Evolutionary conservation across 495 filamentous ascomycete genomes (phyloP).

Genomic region (Penicillium verhagenii): DNA sequence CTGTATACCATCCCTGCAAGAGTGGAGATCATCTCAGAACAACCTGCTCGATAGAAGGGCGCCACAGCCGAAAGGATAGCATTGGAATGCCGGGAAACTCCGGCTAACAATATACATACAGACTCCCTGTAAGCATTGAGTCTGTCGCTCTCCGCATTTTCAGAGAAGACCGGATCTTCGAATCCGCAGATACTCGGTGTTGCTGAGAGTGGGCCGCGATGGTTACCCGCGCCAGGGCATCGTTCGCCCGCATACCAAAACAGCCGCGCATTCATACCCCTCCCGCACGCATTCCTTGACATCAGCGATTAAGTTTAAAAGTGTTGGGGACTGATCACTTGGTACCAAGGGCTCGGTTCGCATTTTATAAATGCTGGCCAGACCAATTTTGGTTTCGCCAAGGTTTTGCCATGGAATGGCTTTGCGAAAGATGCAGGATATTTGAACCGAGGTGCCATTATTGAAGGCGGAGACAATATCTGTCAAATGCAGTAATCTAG

Average conservation of each 20-base stretch:
- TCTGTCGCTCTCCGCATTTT: not conserved
- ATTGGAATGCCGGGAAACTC: constrained; percentile 15
- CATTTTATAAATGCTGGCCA: not conserved
- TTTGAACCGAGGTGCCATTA: not conserved
- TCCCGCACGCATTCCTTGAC: constrained; percentile 17
- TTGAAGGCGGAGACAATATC: not conserved
- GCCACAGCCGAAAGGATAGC: not conserved
- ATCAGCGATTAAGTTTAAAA: constrained; percentile 7
- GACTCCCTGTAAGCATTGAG: not conserved
- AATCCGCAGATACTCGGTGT: not conserved
- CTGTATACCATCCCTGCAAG: constrained; percentile 13
- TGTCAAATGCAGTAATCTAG: constrained; percentile 18
- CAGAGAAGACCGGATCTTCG: not conserved
- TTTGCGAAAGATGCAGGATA: not conserved
- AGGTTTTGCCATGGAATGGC: not conserved
- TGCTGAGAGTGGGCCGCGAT: not conserved
- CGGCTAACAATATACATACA: too few species aligned
- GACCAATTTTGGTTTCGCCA: not conserved
- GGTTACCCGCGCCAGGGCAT: not conserved
- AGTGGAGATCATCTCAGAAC: not conserved
- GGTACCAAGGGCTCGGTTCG: not conserved
- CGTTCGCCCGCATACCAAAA: constrained; percentile 15
- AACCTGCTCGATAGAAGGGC: not conserved
- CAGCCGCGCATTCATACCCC: constrained; percentile 13
- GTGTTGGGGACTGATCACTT: not conserved